Conservation (phyloP, 768 basidiomycete species). For the Termitomyces sp. region DNA sequence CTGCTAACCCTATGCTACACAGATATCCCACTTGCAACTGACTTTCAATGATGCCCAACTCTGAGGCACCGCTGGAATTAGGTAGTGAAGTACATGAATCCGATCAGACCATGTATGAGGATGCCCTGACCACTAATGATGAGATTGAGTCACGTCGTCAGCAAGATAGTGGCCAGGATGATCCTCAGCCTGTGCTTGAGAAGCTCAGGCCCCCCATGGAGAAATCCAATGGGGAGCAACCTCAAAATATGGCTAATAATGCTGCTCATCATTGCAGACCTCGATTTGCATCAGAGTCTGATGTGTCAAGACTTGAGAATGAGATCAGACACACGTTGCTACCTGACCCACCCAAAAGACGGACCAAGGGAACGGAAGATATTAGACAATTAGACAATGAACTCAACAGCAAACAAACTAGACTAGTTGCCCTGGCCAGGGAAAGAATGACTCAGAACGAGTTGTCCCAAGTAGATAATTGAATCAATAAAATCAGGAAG, state of each 20-base stretch:
- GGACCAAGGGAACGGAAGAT: too few species aligned
- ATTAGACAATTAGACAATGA: too few species aligned
- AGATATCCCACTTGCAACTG: background rate
- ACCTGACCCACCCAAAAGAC: too few species aligned
- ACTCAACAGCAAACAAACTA: too few species aligned
- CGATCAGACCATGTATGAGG: background rate
- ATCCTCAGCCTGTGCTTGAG: background rate
- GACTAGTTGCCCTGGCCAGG: too few species aligned
- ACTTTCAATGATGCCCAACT: too few species aligned
- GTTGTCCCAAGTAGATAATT: too few species aligned
- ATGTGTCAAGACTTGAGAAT: too few species aligned
- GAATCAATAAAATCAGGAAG: too few species aligned
- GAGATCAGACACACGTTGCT: too few species aligned
- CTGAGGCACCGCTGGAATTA: background rate
- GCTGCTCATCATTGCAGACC: background rate
- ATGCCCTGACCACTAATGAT: background rate
- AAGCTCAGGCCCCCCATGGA: background rate
- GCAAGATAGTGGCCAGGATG: background rate
- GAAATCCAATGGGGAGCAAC: background rate
- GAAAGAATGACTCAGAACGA: too few species aligned
- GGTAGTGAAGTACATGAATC: background rate
- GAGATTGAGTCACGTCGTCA: background rate
- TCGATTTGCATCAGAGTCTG: too few species aligned
- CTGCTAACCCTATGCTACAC: background rate
- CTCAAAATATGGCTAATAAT: background rate